Conservation (phyloP, 305 asterid species). For the Plantago rigida region DNA sequence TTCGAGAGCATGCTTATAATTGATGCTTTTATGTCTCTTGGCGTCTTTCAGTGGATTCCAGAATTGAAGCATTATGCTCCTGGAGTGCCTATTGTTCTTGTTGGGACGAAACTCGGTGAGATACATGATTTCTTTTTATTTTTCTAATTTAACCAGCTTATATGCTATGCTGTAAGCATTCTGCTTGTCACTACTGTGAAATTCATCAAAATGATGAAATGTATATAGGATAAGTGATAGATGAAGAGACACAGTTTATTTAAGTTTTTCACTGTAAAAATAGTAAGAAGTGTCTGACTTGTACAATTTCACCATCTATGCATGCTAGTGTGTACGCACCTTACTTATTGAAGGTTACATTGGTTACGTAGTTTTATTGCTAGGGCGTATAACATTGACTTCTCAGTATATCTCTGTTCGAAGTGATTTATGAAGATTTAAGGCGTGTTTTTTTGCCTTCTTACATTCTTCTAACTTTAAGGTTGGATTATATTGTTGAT, state of each 20-base stretch:
- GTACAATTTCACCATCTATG: background rate
- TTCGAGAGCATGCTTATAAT: conserved; percentile 20
- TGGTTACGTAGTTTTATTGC: background rate
- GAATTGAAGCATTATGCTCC: conserved; percentile 97
- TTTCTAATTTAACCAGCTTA: conserved; percentile 10
- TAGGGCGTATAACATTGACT: background rate
- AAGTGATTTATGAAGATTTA: background rate
- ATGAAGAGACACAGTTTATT: background rate
- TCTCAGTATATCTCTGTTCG: background rate
- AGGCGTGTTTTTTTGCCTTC: background rate
- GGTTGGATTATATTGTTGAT: conserved; percentile 20
- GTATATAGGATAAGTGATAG: conserved; percentile 6
- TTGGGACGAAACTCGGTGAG: conserved; percentile 92
- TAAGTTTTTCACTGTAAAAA: conserved; percentile 1
- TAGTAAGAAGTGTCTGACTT: background rate
- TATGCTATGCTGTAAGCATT: background rate
- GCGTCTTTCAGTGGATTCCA: conserved; percentile 74
- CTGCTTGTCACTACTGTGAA: background rate
- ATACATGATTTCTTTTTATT: conserved; percentile 21
- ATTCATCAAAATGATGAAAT: conserved; percentile 7
- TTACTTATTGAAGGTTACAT: background rate
- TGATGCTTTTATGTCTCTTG: conserved; percentile 19
- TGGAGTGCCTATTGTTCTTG: conserved; percentile 91
- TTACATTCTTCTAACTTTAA: background rate
- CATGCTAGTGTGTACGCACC: too few relatives aligned